A percentile compares a stretch with the other conserved stretches of the same genome.
Evolutionary conservation across 106 monocot genomes (phyloP).

Genomic region (Xerophyta viscosa): DNA sequence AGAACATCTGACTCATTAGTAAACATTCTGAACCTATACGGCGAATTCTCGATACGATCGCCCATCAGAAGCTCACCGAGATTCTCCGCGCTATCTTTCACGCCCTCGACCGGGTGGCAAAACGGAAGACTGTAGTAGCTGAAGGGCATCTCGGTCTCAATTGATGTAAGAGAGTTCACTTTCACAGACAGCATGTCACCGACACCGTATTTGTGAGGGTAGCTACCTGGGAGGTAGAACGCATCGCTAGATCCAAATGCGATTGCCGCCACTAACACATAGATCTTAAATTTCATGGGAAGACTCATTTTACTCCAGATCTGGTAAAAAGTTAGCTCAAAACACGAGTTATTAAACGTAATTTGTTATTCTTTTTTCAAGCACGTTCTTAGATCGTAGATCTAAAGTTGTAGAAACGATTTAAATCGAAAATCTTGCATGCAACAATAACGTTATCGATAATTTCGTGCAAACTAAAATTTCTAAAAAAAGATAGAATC

Average conservation of each 20-base stretch:
- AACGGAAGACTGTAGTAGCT: conserved; percentile 36
- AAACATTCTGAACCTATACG: conserved; percentile 25
- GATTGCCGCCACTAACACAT: background rate
- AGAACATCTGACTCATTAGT: conserved; percentile 13
- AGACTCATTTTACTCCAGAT: too few species aligned
- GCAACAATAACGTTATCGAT: too few species aligned
- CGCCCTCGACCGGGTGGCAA: conserved; percentile 13
- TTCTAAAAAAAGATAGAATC: too few species aligned
- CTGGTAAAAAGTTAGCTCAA: too few species aligned
- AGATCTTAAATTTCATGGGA: background rate
- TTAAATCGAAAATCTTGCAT: too few species aligned
- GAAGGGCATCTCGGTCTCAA: conserved; percentile 43
- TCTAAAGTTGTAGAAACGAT: too few species aligned
- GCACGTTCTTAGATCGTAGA: too few species aligned
- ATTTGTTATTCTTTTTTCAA: too few species aligned
- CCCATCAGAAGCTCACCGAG: conserved; percentile 54
- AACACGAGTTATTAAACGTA: too few species aligned
- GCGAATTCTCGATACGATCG: conserved; percentile 36
- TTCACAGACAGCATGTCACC: conserved; percentile 23
- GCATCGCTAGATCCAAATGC: conserved; percentile 2
- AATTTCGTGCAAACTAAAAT: too few species aligned
- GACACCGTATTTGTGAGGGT: conserved; percentile 29
- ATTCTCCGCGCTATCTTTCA: conserved; percentile 22
- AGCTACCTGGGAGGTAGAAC: conserved; percentile 59
- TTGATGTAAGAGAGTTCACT: conserved; percentile 49